These are phyloP conservation scores for Xylaria multiplex DNA, from an alignment of 2,329 filamentous ascomycete genomes.

Conservation along the genomic window DNA sequence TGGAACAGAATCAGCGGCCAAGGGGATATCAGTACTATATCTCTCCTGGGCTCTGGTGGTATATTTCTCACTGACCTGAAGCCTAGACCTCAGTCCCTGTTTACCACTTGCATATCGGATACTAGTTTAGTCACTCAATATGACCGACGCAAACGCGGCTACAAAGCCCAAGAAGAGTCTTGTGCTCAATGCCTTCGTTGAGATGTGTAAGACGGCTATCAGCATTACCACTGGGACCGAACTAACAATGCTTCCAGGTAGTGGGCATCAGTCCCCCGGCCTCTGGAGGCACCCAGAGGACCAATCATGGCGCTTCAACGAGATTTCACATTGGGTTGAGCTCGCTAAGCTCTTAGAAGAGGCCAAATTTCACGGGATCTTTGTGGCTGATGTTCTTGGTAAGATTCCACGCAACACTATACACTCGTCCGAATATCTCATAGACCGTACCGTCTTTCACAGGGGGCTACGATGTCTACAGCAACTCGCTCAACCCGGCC, in stretches of 20 bases:
- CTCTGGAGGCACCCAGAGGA: slow-evolving; percentile 65
- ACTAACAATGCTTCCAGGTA: slow-evolving; percentile 42
- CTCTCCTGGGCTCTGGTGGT: slow-evolving; percentile 12
- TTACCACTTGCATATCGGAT: slow-evolving; percentile 12
- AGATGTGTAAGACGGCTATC: slow-evolving; percentile 53
- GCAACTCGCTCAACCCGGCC: slow-evolving; percentile 66
- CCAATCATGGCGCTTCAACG: slow-evolving; percentile 67
- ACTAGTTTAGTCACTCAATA: slow-evolving; percentile 21
- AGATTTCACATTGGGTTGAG: slow-evolving; percentile 70
- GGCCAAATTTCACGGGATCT: slow-evolving; percentile 71
- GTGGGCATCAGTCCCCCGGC: slow-evolving; percentile 58
- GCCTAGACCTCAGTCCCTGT: slow-evolving; percentile 6
- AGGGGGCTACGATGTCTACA: slow-evolving; percentile 77
- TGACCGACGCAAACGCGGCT: slow-evolving; percentile 18
- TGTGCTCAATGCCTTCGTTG: slow-evolving; percentile 62
- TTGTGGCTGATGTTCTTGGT: slow-evolving; percentile 72
- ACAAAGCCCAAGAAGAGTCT: slow-evolving; percentile 52
- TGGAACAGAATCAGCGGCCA: slow-evolving; percentile 12
- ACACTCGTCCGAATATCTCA: slow-evolving; percentile 20
- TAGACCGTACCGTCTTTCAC: slow-evolving; percentile 4
- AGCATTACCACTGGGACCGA: slow-evolving; percentile 17
- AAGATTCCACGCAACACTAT: slow-evolving; percentile 12
- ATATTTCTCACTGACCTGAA: slow-evolving; percentile 15
- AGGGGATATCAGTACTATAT: slow-evolving; percentile 19
- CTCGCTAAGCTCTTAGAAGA: slow-evolving; percentile 70